These are phyloP conservation scores for Fusarium stilboides DNA, from an alignment of 2,329 filamentous ascomycete genomes.

Conservation along the genomic window DNA sequence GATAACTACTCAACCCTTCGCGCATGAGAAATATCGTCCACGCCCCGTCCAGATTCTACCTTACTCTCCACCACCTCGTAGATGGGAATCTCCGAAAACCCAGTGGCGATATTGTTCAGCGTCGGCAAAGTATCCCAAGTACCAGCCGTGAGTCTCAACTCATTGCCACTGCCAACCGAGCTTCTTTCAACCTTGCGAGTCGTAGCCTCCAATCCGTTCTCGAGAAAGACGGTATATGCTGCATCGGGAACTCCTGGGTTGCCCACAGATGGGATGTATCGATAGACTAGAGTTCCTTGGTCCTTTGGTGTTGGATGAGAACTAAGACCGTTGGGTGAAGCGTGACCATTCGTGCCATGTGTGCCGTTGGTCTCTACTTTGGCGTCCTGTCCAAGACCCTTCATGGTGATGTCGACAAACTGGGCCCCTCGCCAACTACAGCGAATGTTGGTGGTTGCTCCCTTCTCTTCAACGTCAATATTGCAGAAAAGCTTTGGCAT, in stretches of 20 bases:
- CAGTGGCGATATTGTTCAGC: slow-evolving; percentile 34
- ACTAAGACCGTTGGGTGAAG: not conserved
- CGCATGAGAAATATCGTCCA: slow-evolving; percentile 31
- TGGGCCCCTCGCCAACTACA: slow-evolving; percentile 35
- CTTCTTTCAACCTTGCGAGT: slow-evolving; percentile 22
- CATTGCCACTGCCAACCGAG: not conserved
- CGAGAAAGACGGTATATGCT: slow-evolving; percentile 15
- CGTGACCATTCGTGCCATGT: not conserved
- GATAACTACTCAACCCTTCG: slow-evolving; percentile 24
- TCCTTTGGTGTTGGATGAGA: slow-evolving; percentile 34
- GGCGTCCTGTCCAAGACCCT: not conserved
- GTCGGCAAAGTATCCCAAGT: slow-evolving; percentile 36
- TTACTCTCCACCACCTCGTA: slow-evolving; percentile 35
- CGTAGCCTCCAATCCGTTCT: slow-evolving; percentile 5
- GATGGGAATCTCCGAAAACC: slow-evolving; percentile 35
- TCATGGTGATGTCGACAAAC: slow-evolving; percentile 22
- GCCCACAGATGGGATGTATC: slow-evolving; percentile 24
- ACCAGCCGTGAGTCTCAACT: slow-evolving; percentile 7
- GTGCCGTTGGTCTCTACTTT: not conserved
- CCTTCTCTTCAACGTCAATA: slow-evolving; percentile 57
- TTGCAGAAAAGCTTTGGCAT: slow-evolving; percentile 72
- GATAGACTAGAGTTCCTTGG: slow-evolving; percentile 11
- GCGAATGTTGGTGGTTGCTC: not conserved
- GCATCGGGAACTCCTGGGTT: slow-evolving; percentile 15
- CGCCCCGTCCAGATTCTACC: slow-evolving; percentile 22